A percentile compares a stretch with the other conserved stretches of the same genome.
Conservation (phyloP, 176 grass and related monocot species). For the Cocos nucifera region DNA sequence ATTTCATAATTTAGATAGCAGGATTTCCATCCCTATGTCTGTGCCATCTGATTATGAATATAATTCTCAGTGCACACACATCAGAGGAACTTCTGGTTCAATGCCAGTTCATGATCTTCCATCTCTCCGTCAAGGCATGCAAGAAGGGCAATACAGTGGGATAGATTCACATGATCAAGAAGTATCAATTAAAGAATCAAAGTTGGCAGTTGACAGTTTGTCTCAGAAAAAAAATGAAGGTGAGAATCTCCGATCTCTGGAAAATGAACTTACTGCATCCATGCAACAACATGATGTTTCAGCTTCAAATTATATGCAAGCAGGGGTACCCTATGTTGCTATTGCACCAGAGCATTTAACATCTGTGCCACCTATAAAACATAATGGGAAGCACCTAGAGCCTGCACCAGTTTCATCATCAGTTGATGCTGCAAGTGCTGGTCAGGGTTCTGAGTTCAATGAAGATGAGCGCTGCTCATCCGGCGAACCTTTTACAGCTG, state of each 20-base stretch:
- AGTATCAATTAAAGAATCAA: constrained; percentile 7
- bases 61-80: constrained; percentile 38
- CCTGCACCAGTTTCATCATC: constrained; percentile 10
- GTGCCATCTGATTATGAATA: constrained; percentile 49
- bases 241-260: constrained; percentile 43
- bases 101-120: constrained; percentile 32
- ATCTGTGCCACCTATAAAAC: constrained; percentile 44
- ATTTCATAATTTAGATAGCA: constrained; percentile 28
- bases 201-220: constrained; percentile 10
- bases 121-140: constrained; percentile 29
- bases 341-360: constrained; percentile 39
- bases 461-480: constrained; percentile 63
- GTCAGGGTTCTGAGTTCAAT: constrained; percentile 45
- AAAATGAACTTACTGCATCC: constrained; percentile 18
- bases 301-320: constrained; percentile 32
- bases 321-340: constrained; percentile 20
- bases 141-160: constrained; percentile 5
- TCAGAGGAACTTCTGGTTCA: constrained; percentile 33
- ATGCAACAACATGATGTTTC: constrained; percentile 24
- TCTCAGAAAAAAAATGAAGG: constrained; percentile 27
- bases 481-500: constrained; percentile 55
- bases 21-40: constrained; percentile 51
- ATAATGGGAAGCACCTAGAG: constrained; percentile 47
- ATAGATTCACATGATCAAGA: not conserved
- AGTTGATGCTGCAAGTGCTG: constrained; percentile 27